A percentile compares a stretch with the other conserved stretches of the same genome.
Conservation (phyloP, 2,329 filamentous ascomycete species). For the Pseudogymnoascus sp. region DNA sequence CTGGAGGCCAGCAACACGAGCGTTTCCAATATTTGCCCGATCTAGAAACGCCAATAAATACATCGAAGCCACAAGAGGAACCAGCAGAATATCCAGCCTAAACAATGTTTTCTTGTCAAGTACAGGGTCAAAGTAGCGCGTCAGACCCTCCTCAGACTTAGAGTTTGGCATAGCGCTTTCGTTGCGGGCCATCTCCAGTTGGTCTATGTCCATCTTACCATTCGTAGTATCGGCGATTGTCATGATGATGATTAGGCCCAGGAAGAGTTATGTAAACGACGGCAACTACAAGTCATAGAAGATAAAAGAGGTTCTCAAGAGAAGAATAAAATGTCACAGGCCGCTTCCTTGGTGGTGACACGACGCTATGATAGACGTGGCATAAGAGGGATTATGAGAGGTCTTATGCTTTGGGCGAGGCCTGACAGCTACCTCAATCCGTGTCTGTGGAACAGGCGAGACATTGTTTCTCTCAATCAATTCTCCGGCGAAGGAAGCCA, state of each 20-base stretch:
- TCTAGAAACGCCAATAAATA: constrained; percentile 58
- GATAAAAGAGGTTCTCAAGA: constrained; percentile 33
- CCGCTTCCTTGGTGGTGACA: neutral
- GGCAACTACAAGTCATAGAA: neutral
- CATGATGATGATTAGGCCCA: constrained; percentile 33
- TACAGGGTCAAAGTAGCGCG: neutral
- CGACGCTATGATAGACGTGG: neutral
- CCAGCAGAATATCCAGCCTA: constrained; percentile 4
- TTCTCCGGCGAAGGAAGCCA: constrained; percentile 41
- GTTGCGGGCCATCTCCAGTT: neutral
- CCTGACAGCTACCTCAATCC: neutral
- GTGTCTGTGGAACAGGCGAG: neutral
- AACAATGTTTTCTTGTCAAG: neutral
- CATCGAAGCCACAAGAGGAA: constrained; percentile 27
- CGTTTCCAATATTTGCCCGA: constrained; percentile 63
- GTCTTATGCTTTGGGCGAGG: neutral
- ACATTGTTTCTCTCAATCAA: neutral
- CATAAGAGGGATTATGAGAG: neutral
- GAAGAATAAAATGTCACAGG: constrained; percentile 17
- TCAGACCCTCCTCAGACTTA: neutral
- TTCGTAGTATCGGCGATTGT: constrained; percentile 18
- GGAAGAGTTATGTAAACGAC: neutral
- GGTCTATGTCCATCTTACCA: neutral
- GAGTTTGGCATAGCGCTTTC: neutral
- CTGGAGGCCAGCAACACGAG: constrained; percentile 56